Conservation (phyloP, 805 yeast species). For the Saccharomyces kudriavzevii region DNA sequence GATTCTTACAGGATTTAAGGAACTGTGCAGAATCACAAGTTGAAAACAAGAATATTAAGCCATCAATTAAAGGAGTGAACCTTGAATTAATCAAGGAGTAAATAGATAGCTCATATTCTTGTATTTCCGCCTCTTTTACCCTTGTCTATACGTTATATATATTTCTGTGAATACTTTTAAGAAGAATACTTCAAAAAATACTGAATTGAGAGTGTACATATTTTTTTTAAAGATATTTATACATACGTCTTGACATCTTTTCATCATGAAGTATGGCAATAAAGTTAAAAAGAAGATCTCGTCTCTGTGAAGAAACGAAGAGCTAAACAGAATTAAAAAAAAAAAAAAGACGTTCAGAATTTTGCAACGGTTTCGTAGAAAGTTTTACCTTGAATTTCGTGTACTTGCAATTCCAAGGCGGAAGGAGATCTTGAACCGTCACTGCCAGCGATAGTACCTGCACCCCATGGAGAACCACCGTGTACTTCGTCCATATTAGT, state of each 20-base stretch:
- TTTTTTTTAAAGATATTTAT: background rate
- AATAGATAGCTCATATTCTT: background rate
- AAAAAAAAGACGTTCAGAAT: conserved; percentile 10
- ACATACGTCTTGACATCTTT: background rate
- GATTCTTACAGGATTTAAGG: conserved; percentile 47
- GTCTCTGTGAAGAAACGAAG: background rate
- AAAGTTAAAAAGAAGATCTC: background rate
- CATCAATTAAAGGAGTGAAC: conserved; percentile 15
- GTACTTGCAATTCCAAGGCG: conserved; percentile 55
- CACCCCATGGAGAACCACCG: conserved; percentile 84
- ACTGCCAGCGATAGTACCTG: conserved; percentile 69
- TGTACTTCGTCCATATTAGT: conserved; percentile 55
- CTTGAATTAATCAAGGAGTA: background rate
- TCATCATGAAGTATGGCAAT: background rate
- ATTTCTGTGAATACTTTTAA: background rate
- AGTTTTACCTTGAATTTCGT: conserved; percentile 57
- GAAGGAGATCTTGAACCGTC: conserved; percentile 70
- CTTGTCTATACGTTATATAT: background rate
- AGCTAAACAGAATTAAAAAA: background rate
- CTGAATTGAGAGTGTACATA: background rate
- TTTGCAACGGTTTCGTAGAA: conserved; percentile 42
- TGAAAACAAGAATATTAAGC: conserved; percentile 11
- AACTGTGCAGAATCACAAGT: conserved; percentile 42
- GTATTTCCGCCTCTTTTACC: background rate
- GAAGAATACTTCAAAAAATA: background rate